Evolutionary conservation across 331 rosid genomes (phyloP), one percentile per base, ranked within the genome.

Genomic region (Quercus tomentella): DNA sequence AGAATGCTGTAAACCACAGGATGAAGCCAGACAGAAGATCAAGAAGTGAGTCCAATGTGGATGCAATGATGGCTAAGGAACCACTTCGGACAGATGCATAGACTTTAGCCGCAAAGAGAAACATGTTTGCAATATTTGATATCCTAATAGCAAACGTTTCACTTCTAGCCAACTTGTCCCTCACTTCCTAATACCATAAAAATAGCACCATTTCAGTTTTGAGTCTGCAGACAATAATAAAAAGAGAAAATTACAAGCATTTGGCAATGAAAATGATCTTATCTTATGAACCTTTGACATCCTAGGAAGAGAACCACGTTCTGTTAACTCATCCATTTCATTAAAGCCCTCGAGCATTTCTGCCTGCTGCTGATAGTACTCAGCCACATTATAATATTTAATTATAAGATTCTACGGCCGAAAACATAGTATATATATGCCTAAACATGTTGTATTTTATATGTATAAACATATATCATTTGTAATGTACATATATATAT

Each of bases 1-100:
- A 93, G 87, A 93, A 96, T 51, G 98, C 96, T 88, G 99, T 96
- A 86, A 93, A 96, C 99, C 99, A 96, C 77, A 96, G 87, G 82
- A 96, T 96, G 82, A 93, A 96, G 31, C 98, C 98, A 63, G 98
- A 96, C 77, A 96, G 91, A 82, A 96, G 97, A 84, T 96, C 99
- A 45, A 96, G 97, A 81, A 96, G 96, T 3, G 99, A 96, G 84
- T 96, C 99, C 83, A 96, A 80, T 17, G 99, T 96, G 80, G 99
- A 96, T 35, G 99, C 99, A 51, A 96, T 96, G 73, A 96, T 96
- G 82, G 99, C 97, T 18, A 93, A 82, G 60, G 99, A 96, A 83
- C 97, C 97, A 88, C 99, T 96, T 86, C 86, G 80, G 77, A 93
- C 8, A 4, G 98, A 96, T 37, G 98, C 98, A 77, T 90, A 96